These are phyloP conservation scores for Podospora pseudopauciseta DNA, from an alignment of 495 filamentous ascomycete species.

Conservation along the genomic window DNA sequence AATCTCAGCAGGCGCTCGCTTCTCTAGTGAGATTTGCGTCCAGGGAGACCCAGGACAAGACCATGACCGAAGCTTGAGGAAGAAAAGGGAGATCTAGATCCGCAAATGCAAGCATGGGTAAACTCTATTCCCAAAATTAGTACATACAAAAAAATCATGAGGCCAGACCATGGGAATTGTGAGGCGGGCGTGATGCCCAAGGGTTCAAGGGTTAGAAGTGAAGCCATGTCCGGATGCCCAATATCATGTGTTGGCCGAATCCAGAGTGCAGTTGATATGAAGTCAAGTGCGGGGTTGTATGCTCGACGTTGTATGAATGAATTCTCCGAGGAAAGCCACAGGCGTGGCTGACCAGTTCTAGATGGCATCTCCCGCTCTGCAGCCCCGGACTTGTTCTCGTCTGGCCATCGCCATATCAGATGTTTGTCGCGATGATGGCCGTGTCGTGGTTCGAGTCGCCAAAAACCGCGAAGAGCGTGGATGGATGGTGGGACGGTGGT, in stretches of 20 bases:
- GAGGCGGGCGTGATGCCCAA: not conserved
- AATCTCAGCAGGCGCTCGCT: slow-evolving; percentile 36
- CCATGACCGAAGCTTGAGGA: not conserved
- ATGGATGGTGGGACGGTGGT: not conserved
- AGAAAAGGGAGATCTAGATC: slow-evolving; percentile 19
- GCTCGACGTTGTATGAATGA: not conserved
- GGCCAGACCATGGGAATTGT: not conserved
- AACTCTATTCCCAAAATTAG: slow-evolving; percentile 14
- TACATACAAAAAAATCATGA: not conserved
- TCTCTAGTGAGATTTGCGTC: slow-evolving; percentile 7
- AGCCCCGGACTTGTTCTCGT: not conserved
- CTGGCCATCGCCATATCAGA: slow-evolving; percentile 6
- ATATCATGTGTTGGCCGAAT: slow-evolving; percentile 4
- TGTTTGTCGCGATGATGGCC: slow-evolving; percentile 7
- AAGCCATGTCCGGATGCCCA: slow-evolving; percentile 5
- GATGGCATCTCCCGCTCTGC: not conserved
- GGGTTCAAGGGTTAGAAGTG: not conserved
- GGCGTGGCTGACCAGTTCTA: slow-evolving; percentile 13
- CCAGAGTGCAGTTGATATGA: not conserved
- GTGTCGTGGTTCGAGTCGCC: slow-evolving; percentile 16
- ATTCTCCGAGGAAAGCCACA: slow-evolving; percentile 18
- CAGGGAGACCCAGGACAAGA: slow-evolving; percentile 10
- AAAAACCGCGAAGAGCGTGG: slow-evolving; percentile 13
- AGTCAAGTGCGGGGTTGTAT: not conserved
- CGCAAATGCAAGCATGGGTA: slow-evolving; percentile 12